Evolutionary conservation across 805 yeast species (phyloP), one percentile per base, ranked within the genome.

Genomic region (Kazachstania taianensis): DNA sequence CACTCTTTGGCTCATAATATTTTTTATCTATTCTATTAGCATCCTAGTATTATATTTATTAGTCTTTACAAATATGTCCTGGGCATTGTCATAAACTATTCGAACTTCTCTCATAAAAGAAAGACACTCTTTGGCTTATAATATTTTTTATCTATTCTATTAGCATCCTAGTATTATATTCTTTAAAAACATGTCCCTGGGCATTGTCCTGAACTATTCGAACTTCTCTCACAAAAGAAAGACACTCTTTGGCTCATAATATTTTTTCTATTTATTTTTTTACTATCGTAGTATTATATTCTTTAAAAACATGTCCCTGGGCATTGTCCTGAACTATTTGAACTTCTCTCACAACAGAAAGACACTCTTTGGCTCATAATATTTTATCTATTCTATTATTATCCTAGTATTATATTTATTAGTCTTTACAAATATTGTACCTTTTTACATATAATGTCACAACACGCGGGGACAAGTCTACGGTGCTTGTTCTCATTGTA

Each of bases 131-230:
- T 53, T 48, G n/a, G n/a, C n/a, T n/a, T n/a, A n/a, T n/a, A n/a
- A n/a, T n/a, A n/a, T 13, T 43, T 41, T 4, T 36, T 33, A 3
- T 45, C 45, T 3, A 44, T 39, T 12, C 53, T 51, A 17, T 49
- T 34, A 22, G 70, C 28, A n/a, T 51, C 40, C 9, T 59, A 53
- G 27, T 76, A 46, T 48, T 70, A 81, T 23, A 65, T 64, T 24
- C 64, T 61, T 9, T 4, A 4, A n/a, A n/a, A 22, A 51, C 72
- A 81, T 5, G 80, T 61, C 0, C 72, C 78, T 20, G 79, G 73
- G 1, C 83, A 82, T 20, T 55, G 57, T 15, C 62, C 56, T 80
- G 81, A 79, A 27, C 61, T 63, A 3, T 70, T 55, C 12, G 71
- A 59, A 17, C 52, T 22, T n/a, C n/a, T n/a, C n/a, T n/a, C n/a